Conservation (phyloP, 257 asterid genomes). For the Verbena officinalis region DNA sequence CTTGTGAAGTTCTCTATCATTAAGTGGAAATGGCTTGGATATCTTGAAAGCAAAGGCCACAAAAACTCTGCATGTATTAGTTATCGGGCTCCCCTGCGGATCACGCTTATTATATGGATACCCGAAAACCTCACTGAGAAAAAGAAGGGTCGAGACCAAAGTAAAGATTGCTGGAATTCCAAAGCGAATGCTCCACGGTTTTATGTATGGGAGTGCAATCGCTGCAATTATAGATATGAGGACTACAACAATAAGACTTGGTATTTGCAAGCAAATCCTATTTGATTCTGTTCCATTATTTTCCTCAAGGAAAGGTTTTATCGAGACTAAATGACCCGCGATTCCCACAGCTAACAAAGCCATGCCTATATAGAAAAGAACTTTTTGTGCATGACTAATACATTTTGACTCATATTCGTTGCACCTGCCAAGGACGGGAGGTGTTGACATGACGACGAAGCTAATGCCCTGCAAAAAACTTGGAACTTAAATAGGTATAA, state of each 20-base stretch:
- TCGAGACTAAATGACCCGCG: conserved; percentile 42
- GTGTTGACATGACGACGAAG: conserved; percentile 55
- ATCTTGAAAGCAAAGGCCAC: conserved; percentile 43
- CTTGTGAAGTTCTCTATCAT: conserved; percentile 15
- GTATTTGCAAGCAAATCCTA: neutral
- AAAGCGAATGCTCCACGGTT: conserved; percentile 52
- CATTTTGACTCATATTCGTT: conserved; percentile 43
- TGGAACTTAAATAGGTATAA: neutral
- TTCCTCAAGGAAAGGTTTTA: conserved; percentile 24
- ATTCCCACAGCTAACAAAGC: conserved; percentile 46
- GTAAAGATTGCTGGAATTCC: conserved; percentile 57
- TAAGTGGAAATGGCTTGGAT: conserved; percentile 24
- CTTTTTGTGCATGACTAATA: conserved; percentile 48
- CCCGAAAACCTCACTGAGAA: conserved; percentile 41
- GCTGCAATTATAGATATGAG: conserved; percentile 35
- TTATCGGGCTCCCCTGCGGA: conserved; percentile 47
- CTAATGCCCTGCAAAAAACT: conserved; percentile 47
- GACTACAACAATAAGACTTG: neutral
- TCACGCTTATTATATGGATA: neutral
- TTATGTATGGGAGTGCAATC: conserved; percentile 52
- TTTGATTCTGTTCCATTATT: conserved; percentile 24
- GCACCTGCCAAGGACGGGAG: conserved; percentile 53
- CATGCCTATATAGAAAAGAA: conserved; percentile 50
- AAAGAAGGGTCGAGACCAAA: conserved; percentile 38
- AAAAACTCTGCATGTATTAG: conserved; percentile 47